Percentiles rank a stretch among this genome's conserved stretches.
phyloP scores from a whole-genome alignment of 805 yeast genomes.

The Suhomyces kilbournensis region DNA sequence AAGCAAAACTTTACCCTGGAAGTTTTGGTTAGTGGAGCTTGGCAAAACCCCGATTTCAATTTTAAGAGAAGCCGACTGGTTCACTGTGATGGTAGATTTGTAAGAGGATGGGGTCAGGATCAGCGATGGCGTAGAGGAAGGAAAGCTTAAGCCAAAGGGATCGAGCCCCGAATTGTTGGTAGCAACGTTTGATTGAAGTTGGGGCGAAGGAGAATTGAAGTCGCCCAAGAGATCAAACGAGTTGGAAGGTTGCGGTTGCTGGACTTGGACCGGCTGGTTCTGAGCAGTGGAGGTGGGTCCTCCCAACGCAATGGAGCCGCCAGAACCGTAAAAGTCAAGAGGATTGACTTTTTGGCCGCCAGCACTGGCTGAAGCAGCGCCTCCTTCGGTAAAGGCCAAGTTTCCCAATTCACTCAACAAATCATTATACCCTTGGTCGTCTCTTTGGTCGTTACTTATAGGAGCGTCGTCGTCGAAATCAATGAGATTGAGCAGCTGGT shows the following conservation, averaged over 20 bases:
- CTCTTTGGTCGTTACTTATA: constrained; percentile 26
- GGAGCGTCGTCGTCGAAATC: constrained; percentile 44
- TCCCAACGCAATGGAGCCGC: constrained; percentile 49
- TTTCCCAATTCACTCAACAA: constrained; percentile 69
- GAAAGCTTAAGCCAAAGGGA: constrained; percentile 41
- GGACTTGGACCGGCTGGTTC: constrained; percentile 10
- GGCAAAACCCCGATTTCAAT: constrained; percentile 45
- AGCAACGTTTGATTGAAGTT: constrained; percentile 26
- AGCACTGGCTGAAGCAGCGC: constrained; percentile 15
- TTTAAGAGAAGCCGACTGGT: constrained; percentile 46
- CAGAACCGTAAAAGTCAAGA: constrained; percentile 45
- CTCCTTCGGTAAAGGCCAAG: constrained; percentile 48
- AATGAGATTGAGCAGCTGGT: constrained; percentile 34
- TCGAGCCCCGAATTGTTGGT: constrained; percentile 24
- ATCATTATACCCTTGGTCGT: constrained; percentile 55
- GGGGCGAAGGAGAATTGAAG: constrained; percentile 42
- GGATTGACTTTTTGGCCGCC: constrained; percentile 24
- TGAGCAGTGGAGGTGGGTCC: constrained; percentile 9
- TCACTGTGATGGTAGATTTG: constrained; percentile 27
- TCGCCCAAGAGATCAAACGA: constrained; percentile 32
- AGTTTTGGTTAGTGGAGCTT: constrained; percentile 28
- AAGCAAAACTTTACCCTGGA: constrained; percentile 47
- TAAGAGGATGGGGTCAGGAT: constrained; percentile 13
- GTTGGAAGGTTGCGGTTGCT: constrained; percentile 18
- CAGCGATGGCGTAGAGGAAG: constrained; percentile 34